phyloP scores from a whole-genome alignment of 164 flowering plant species.

The Berberis vulgaris region DNA sequence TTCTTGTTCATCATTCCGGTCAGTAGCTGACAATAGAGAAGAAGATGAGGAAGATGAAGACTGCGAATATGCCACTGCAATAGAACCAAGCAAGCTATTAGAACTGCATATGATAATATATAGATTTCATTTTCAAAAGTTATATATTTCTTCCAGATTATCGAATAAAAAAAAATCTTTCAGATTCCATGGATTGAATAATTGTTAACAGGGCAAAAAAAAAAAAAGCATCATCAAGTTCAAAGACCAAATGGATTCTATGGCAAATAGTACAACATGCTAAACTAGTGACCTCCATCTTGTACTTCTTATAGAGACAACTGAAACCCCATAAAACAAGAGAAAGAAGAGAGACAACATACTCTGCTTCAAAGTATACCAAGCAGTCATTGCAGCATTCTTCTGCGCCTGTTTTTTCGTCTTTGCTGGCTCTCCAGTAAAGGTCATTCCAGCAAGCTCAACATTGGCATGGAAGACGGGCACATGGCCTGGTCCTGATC shows the following conservation, averaged over 20 bases:
- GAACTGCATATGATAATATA: too few species aligned
- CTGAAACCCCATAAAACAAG: background rate
- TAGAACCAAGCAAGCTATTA: background rate
- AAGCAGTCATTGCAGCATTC: slow-evolving; percentile 69
- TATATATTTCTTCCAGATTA: too few species aligned
- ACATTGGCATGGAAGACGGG: slow-evolving; percentile 51
- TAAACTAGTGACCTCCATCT: too few species aligned
- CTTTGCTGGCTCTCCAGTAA: slow-evolving; percentile 52
- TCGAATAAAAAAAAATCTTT: too few species aligned
- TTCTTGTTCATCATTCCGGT: slow-evolving; percentile 43
- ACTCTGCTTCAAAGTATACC: slow-evolving; percentile 51
- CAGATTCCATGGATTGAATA: too few species aligned
- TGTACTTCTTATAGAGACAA: background rate
- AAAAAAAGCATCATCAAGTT: too few species aligned
- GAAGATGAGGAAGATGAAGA: slow-evolving; percentile 14
- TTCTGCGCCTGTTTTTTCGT: slow-evolving; percentile 74
- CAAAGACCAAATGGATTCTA: too few species aligned
- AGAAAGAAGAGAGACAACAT: slow-evolving; percentile 5
- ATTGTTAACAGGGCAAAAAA: too few species aligned
- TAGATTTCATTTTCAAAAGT: too few species aligned
- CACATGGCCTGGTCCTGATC: slow-evolving; percentile 53
- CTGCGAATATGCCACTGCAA: slow-evolving; percentile 35
- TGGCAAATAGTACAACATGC: too few species aligned
- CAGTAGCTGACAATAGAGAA: slow-evolving; percentile 17
- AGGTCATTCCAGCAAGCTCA: slow-evolving; percentile 55